Conservation (phyloP, 192 early-diverging fungal genomes). For the Thamnidium elegans region DNA sequence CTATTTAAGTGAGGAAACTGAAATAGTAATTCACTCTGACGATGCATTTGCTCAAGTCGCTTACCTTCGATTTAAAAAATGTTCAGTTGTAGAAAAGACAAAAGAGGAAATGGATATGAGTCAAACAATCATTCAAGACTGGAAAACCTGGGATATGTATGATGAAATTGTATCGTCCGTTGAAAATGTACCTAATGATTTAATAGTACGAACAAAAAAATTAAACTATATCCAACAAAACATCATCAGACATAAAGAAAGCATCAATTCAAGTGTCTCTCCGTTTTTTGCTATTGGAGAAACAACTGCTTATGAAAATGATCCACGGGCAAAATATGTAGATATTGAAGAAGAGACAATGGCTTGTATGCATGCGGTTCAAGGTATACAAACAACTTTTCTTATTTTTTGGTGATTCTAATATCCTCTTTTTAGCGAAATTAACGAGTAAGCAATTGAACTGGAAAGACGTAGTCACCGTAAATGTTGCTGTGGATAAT, state of each 20-base stretch:
- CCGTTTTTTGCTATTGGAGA: conserved; percentile 37
- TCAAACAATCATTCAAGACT: background rate
- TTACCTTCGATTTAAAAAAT: conserved; percentile 70
- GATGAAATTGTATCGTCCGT: conserved; percentile 9
- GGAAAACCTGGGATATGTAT: conserved; percentile 19
- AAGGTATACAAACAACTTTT: conserved; percentile 19
- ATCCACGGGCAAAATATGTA: background rate
- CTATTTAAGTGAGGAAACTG: conserved; percentile 60
- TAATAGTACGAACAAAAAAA: background rate
- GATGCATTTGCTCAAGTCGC: conserved; percentile 81
- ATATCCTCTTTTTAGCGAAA: conserved; percentile 29
- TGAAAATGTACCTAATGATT: background rate
- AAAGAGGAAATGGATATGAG: conserved; percentile 27
- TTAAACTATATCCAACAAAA: background rate
- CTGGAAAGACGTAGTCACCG: conserved; percentile 59
- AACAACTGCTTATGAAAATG: conserved; percentile 41
- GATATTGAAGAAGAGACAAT: conserved; percentile 49
- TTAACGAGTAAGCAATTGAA: conserved; percentile 37
- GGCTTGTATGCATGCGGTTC: conserved; percentile 41
- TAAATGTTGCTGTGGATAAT: conserved; percentile 65
- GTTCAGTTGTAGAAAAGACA: conserved; percentile 67
- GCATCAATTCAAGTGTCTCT: background rate
- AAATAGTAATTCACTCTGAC: conserved; percentile 75
- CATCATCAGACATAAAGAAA: background rate
- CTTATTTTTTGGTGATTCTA: background rate